phyloP scores from a whole-genome alignment of 768 basidiomycete genomes.

The Mycena alexandri region DNA sequence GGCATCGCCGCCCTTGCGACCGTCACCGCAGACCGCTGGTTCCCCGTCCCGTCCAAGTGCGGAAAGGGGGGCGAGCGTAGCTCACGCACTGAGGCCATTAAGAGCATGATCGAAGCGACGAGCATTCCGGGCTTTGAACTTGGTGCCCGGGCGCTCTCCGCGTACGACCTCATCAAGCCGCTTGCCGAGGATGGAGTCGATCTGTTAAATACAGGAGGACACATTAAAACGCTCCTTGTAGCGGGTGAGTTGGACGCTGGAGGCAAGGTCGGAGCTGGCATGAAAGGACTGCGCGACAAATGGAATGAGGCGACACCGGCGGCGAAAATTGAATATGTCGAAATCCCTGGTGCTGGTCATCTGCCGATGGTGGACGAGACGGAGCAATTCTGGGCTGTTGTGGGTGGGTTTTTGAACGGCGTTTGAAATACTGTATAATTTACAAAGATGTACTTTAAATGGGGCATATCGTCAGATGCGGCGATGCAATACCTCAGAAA shows the following conservation, averaged over 20 bases:
- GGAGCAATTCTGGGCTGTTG: conserved; percentile 52
- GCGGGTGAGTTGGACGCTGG: conserved; percentile 63
- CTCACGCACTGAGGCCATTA: conserved; percentile 46
- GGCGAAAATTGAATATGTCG: conserved; percentile 47
- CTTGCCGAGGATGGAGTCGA: conserved; percentile 36
- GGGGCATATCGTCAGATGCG: conserved; percentile 51
- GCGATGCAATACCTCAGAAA: conserved; percentile 47
- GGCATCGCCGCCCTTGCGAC: conserved; percentile 58
- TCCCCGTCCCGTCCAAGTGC: conserved; percentile 55
- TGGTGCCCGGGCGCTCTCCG: conserved; percentile 59
- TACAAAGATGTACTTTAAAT: conserved; percentile 2
- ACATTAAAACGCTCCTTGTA: conserved; percentile 55
- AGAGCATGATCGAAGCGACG: conserved; percentile 55
- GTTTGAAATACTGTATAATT: conserved; percentile 20
- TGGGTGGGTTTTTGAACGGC: conserved; percentile 48
- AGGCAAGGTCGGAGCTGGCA: conserved; percentile 57
- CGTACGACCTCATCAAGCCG: conserved; percentile 55
- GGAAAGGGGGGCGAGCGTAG: conserved; percentile 32
- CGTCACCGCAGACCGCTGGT: conserved; percentile 63
- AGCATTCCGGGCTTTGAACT: conserved; percentile 54
- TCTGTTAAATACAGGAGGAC: conserved; percentile 40
- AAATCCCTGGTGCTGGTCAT: conserved; percentile 58
- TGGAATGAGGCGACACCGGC: conserved; percentile 47
- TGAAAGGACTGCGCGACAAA: conserved; percentile 49
- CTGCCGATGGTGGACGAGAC: conserved; percentile 67